Conservation (phyloP, 495 filamentous ascomycete genomes). For the Patellaria atrata region DNA sequence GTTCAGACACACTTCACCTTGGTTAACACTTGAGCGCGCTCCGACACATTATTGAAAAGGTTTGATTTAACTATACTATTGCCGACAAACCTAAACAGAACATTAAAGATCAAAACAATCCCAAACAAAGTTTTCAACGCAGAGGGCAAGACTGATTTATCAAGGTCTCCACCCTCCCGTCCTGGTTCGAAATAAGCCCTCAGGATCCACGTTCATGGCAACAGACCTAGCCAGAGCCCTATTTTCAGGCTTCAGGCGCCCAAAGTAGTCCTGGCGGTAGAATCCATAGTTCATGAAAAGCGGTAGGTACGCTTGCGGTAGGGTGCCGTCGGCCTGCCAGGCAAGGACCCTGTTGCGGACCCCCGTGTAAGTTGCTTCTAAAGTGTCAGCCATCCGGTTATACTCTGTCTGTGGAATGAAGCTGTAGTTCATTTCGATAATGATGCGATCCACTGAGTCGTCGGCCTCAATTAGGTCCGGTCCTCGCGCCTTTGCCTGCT, state of each 20-base stretch:
- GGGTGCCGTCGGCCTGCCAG: constrained; percentile 4
- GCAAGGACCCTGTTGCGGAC: constrained; percentile 13
- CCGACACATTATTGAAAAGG: no score
- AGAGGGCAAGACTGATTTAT: no score
- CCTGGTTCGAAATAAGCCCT: constrained; percentile 41
- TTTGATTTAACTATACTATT: no score
- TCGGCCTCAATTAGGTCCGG: constrained; percentile 40
- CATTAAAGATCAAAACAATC: no score
- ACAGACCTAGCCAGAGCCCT: no score
- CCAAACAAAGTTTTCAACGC: no score
- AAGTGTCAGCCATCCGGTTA: constrained; percentile 33
- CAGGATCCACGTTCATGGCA: constrained; percentile 37
- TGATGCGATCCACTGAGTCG: constrained; percentile 37
- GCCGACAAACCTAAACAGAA: no score
- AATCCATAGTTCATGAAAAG: constrained; percentile 48
- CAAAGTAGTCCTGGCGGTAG: constrained; percentile 45
- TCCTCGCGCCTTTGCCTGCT: constrained; percentile 33
- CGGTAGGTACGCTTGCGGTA: constrained; percentile 39
- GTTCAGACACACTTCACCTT: no score
- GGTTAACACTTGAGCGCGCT: no score
- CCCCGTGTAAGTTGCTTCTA: constrained; percentile 32
- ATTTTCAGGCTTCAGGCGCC: constrained; percentile 33
- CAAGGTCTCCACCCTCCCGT: constrained; percentile 45
- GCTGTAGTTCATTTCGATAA: constrained; percentile 43
- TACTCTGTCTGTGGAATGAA: constrained; percentile 33